Evolutionary conservation across 768 basidiomycete species (phyloP).

Genomic region (Rhodosporidiobolus sp.): DNA sequence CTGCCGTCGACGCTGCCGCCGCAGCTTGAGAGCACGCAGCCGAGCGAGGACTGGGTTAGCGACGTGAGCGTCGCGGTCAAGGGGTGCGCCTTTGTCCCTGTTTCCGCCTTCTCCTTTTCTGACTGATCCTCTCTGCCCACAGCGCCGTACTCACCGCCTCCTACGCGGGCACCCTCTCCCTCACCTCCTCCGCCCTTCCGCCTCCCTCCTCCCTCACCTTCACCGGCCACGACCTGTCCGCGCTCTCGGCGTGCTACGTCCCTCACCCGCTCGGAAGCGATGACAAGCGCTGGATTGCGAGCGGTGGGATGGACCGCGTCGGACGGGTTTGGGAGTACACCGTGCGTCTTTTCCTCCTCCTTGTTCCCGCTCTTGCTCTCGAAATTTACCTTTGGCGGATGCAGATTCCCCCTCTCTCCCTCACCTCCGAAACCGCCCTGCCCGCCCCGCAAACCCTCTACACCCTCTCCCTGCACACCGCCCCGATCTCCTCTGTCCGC

Average conservation of each 20-base stretch:
- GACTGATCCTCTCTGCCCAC: not conserved
- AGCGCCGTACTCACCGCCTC: slow-evolving; percentile 60
- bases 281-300: slow-evolving; percentile 37
- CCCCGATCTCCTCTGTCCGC: slow-evolving; percentile 69
- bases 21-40: slow-evolving; percentile 69
- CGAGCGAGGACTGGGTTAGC: slow-evolving; percentile 93
- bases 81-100: slow-evolving; percentile 24
- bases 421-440: slow-evolving; percentile 47
- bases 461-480: slow-evolving; percentile 77
- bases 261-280: slow-evolving; percentile 44
- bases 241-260: slow-evolving; percentile 64
- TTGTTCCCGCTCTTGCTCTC: not conserved
- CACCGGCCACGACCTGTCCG: slow-evolving; percentile 61
- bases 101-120: not conserved
- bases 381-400: not conserved
- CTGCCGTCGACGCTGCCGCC: slow-evolving; percentile 85
- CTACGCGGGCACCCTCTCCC: slow-evolving; percentile 72
- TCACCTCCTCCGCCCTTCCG: slow-evolving; percentile 63
- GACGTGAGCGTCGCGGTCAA: slow-evolving; percentile 52
- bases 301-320: slow-evolving; percentile 65
- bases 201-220: slow-evolving; percentile 57
- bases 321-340: slow-evolving; percentile 41
- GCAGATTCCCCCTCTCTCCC: slow-evolving; percentile 41
- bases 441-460: slow-evolving; percentile 56
- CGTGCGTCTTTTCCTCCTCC: not conserved